Percentiles rank a stretch among this genome's conserved stretches.
Evolutionary conservation across 345 rosid species (phyloP).

Genomic region (Citrus maxima): DNA sequence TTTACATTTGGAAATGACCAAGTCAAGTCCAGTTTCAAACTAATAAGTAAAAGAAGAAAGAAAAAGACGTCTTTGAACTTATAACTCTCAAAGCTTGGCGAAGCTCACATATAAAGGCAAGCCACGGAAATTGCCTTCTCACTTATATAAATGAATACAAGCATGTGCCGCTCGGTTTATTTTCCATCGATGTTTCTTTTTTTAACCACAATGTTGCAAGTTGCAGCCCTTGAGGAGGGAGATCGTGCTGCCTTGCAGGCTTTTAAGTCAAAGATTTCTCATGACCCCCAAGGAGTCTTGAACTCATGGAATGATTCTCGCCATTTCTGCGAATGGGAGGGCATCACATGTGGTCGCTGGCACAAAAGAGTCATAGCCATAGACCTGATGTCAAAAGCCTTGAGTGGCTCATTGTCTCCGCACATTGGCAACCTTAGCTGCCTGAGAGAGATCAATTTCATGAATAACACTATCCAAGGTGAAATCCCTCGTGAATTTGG

Average conservation of each 20-base stretch:
- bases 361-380: slow-evolving; percentile 18
- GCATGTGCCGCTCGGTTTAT: background rate
- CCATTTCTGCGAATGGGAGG: slow-evolving; percentile 21
- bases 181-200: background rate
- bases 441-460: slow-evolving; percentile 7
- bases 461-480: background rate
- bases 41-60: no score
- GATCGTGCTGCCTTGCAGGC: background rate
- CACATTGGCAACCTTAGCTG: slow-evolving; percentile 7
- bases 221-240: background rate
- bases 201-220: background rate
- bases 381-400: background rate
- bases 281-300: background rate
- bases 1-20: no score
- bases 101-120: no score
- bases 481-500: no score
- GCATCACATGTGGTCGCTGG: slow-evolving; percentile 19
- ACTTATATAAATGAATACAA: background rate
- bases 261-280: background rate
- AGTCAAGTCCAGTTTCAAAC: no score
- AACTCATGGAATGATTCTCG: slow-evolving; percentile 25
- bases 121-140: background rate
- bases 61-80: no score
- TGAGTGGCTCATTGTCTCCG: slow-evolving; percentile 13
- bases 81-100: no score